phyloP scores from a whole-genome alignment of 352 stramenopile genomes.

The Hyaloperonospora brassicae region DNA sequence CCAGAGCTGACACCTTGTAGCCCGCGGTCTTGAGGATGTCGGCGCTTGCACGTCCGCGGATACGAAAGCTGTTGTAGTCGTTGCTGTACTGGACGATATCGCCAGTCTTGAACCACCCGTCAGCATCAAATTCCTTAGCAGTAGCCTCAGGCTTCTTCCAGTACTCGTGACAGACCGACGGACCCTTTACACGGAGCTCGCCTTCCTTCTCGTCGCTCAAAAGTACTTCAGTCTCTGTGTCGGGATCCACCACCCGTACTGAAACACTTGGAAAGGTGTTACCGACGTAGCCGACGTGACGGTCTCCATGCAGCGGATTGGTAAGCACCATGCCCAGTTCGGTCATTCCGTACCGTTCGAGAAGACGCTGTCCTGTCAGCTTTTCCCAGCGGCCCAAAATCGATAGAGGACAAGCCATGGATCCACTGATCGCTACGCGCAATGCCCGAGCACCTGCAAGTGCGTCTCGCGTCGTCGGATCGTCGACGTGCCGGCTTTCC shows the following conservation, averaged over 20 bases:
- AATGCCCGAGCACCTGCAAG: conserved; percentile 20
- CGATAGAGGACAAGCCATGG: conserved; percentile 76
- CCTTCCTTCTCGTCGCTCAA: conserved; percentile 41
- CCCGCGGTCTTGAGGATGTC: conserved; percentile 90
- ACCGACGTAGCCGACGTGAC: conserved; percentile 80
- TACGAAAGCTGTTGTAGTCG: conserved; percentile 71
- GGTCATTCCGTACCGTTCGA: conserved; percentile 90
- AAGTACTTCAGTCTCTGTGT: conserved; percentile 46
- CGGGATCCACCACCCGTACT: conserved; percentile 70
- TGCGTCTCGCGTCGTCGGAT: conserved; percentile 10
- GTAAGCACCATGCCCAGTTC: conserved; percentile 89
- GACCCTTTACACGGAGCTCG: conserved; percentile 81
- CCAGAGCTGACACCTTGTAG: conserved; percentile 89
- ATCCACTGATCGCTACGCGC: conserved; percentile 72
- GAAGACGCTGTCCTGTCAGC: conserved; percentile 69
- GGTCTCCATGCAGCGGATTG: conserved; percentile 66
- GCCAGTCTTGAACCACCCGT: conserved; percentile 55
- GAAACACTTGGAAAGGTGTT: conserved; percentile 74
- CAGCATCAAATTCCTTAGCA: conserved; percentile 70
- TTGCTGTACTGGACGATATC: conserved; percentile 82
- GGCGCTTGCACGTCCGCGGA: conserved; percentile 80
- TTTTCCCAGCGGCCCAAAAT: conserved; percentile 76
- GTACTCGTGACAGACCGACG: conserved; percentile 84
- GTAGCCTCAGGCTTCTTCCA: conserved; percentile 79
- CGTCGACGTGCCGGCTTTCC: conserved; percentile 24